Evolutionary conservation across 164 flowering plant species (phyloP).

Genomic region (Pachysandra terminalis): DNA sequence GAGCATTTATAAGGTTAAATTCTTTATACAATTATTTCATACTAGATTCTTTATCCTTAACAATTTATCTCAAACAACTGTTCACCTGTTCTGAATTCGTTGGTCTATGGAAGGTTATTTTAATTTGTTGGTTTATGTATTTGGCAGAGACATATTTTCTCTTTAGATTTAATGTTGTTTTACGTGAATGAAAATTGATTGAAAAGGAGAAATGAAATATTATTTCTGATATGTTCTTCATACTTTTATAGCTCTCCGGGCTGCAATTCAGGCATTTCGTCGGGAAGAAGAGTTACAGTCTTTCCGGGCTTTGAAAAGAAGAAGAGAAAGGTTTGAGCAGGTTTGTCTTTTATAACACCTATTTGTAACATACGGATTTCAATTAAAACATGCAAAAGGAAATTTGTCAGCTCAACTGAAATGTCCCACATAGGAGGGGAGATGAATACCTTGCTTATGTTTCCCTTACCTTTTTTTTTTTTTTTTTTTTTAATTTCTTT

Average conservation of each 20-base stretch:
- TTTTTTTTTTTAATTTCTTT: too few relatives aligned
- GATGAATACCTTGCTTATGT: background rate
- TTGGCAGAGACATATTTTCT: background rate
- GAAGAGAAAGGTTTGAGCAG: constrained; percentile 84
- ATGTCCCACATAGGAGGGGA: background rate
- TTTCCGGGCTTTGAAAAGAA: constrained; percentile 56
- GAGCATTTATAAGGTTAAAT: too few relatives aligned
- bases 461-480: background rate
- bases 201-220: background rate
- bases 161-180: background rate
- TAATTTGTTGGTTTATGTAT: too few relatives aligned
- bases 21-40: too few relatives aligned
- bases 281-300: constrained; percentile 69
- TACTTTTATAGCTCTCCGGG: constrained; percentile 61
- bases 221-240: constrained; percentile 8
- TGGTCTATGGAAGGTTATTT: too few relatives aligned
- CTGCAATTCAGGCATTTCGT: constrained; percentile 81
- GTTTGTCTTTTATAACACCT: constrained; percentile 32
- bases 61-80: too few relatives aligned
- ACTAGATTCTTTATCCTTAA: too few relatives aligned
- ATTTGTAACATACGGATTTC: background rate
- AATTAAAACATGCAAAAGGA: background rate
- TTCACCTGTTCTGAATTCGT: too few relatives aligned
- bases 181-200: background rate
- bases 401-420: too few relatives aligned